Evolutionary conservation across 2,329 filamentous ascomycete genomes (phyloP).

Genomic region (Dactylella cylindrospora): DNA sequence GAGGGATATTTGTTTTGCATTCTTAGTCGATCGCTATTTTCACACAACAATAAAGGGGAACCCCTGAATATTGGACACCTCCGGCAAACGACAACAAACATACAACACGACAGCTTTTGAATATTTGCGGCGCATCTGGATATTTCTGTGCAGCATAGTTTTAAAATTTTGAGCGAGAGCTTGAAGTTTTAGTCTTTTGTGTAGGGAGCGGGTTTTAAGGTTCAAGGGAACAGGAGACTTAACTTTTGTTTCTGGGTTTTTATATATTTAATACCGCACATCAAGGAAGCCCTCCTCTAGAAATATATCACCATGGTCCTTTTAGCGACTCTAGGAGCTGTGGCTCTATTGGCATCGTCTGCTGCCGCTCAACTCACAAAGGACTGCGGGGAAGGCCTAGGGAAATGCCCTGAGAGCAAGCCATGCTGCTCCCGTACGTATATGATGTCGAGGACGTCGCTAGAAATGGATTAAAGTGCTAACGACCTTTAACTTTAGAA

Average conservation of each 20-base stretch:
- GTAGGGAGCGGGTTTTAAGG: too few species aligned
- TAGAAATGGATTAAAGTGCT: too few species aligned
- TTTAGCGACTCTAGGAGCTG: conserved; percentile 26
- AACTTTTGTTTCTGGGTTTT: conserved; percentile 52
- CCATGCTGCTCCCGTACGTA: conserved; percentile 79
- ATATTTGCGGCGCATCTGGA: too few species aligned
- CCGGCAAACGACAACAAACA: too few species aligned
- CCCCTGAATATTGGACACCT: too few species aligned
- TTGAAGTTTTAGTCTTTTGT: too few species aligned
- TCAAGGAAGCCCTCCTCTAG: neutral
- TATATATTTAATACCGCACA: too few species aligned
- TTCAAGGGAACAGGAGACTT: too few species aligned
- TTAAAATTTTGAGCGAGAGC: too few species aligned
- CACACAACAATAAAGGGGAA: too few species aligned
- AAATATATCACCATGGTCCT: conserved; percentile 28
- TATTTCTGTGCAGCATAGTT: too few species aligned
- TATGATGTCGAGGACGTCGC: conserved; percentile 2
- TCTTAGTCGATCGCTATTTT: conserved; percentile 36
- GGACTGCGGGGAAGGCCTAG: conserved; percentile 54
- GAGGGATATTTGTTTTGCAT: conserved; percentile 22
- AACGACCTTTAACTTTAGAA: conserved; percentile 58
- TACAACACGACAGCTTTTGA: too few species aligned
- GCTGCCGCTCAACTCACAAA: conserved; percentile 21
- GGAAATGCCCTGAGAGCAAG: conserved; percentile 69
- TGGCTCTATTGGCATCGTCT: conserved; percentile 20